Percentiles rank a stretch among this genome's conserved stretches.
These are phyloP conservation scores for Yamadazyma taylorii DNA, from an alignment of 1,139 yeast genomes.

Conservation along the genomic window DNA sequence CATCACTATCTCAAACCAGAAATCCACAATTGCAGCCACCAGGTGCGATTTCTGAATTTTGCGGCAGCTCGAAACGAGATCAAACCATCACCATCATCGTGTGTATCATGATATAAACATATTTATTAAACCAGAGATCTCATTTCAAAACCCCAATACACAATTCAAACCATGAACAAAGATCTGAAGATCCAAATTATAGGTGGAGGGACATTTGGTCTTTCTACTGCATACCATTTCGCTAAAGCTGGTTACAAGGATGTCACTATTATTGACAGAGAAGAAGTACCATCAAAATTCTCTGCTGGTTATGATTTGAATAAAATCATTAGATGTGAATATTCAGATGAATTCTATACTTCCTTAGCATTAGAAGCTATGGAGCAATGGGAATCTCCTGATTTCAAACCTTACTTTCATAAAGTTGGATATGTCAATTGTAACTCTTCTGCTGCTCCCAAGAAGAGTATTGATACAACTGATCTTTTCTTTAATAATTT, in stretches of 20 bases:
- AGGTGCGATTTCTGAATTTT: too few relatives aligned
- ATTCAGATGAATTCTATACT: constrained; percentile 17
- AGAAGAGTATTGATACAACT: constrained; percentile 9
- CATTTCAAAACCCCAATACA: background rate
- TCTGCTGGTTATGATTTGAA: constrained; percentile 19
- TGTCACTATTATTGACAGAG: constrained; percentile 19
- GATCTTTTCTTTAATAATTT: constrained; percentile 10
- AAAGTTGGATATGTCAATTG: constrained; percentile 17
- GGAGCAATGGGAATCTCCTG: constrained; percentile 16
- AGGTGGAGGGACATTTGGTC: constrained; percentile 50
- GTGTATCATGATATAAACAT: too few relatives aligned
- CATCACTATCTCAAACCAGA: too few relatives aligned
- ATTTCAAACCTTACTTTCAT: constrained; percentile 11
- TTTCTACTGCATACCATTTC: constrained; percentile 41
- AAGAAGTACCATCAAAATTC: constrained; percentile 15
- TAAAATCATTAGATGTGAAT: constrained; percentile 18
- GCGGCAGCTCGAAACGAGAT: too few relatives aligned
- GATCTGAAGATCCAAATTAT: constrained; percentile 28
- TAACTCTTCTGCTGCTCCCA: constrained; percentile 14
- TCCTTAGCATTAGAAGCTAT: constrained; percentile 17
- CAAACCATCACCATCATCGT: too few relatives aligned
- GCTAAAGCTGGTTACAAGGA: constrained; percentile 22
- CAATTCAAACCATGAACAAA: constrained; percentile 4
- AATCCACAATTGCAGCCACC: too few relatives aligned
- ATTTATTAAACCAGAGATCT: background rate